A percentile compares a stretch with the other conserved stretches of the same genome.
These are phyloP conservation scores for Lactarius hatsudake DNA, from an alignment of 768 basidiomycete genomes.

Conservation along the genomic window DNA sequence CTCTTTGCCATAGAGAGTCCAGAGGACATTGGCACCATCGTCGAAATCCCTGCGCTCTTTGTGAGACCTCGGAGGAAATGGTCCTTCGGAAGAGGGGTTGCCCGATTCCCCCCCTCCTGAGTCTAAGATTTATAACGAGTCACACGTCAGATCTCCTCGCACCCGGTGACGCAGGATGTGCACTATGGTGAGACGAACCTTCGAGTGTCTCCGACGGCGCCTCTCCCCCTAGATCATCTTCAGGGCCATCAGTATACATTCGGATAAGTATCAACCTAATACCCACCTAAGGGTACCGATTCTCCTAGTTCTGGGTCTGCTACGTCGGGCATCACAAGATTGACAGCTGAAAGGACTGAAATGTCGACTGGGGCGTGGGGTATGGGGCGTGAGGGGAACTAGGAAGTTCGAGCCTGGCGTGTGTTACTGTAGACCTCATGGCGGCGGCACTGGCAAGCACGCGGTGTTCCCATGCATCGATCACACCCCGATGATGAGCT, in stretches of 20 bases:
- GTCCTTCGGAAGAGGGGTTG: background rate
- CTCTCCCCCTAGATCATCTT: background rate
- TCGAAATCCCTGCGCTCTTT: background rate
- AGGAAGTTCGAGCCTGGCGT: background rate
- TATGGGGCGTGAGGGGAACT: background rate
- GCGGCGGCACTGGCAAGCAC: too few relatives aligned
- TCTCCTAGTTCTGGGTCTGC: background rate
- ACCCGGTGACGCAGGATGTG: background rate
- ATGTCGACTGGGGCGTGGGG: background rate
- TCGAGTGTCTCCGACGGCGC: background rate
- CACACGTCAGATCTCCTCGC: background rate
- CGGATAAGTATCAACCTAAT: background rate
- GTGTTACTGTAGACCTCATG: too few relatives aligned
- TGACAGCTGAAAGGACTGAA: background rate
- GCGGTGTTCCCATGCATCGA: too few relatives aligned
- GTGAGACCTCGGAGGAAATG: background rate
- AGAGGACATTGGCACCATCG: background rate
- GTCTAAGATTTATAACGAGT: background rate
- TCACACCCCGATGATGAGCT: too few relatives aligned
- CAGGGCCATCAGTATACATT: background rate
- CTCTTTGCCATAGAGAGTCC: background rate
- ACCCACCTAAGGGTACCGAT: background rate
- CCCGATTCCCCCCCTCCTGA: background rate
- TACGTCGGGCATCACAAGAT: background rate
- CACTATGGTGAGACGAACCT: background rate